Evolutionary conservation across 2,329 filamentous ascomycete genomes (phyloP), one percentile per base, ranked within the genome.

Genomic region (Pezicula carpinea): DNA sequence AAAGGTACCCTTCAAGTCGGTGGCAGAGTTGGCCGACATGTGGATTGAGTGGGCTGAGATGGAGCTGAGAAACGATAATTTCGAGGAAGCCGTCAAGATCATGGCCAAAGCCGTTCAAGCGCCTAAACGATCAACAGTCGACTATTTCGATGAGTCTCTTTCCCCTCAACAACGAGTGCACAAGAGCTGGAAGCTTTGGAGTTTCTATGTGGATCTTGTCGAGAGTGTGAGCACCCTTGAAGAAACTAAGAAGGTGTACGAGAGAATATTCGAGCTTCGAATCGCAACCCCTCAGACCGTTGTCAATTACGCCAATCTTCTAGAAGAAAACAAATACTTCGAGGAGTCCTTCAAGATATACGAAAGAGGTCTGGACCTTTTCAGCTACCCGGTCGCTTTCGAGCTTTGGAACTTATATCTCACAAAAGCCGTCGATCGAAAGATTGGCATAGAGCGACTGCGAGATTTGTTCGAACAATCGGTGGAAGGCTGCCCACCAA

Each of bases 1-100:
- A 62, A 97, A 96, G 64, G 93, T 99, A 1, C 91, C 92, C 0
- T 99, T 95, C 75, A 97, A 96, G 63, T 95, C 91, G 1, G 92
- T 99, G n/a, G 83, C 87, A 23, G 93, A 99, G 67, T 76, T 99
- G 48, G 93, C 93, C 17, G 93, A 99, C 61, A 95, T 93, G 79
- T 99, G 93, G 93, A 95, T 95, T 54, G 90, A 96, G 69, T 99
- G 93, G 92, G 92, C 95, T 1, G 92, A 99, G 68, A 89, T 99
- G 87, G 93, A 99, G 66, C 76, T 99, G 41, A 86, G 93, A 41
- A 90, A 90, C 60, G 91, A 97, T 61, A 95, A 97, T 63, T 96
- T 97, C 55, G 91, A 97, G 63, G 86, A 88, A 60, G 93, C 95
- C 3, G 85, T 96, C 53, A 85, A 86, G 51, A 92, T 99, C 64